Evolutionary conservation across 768 basidiomycete genomes (phyloP).

Genomic region (Kwoniella botswanensis): DNA sequence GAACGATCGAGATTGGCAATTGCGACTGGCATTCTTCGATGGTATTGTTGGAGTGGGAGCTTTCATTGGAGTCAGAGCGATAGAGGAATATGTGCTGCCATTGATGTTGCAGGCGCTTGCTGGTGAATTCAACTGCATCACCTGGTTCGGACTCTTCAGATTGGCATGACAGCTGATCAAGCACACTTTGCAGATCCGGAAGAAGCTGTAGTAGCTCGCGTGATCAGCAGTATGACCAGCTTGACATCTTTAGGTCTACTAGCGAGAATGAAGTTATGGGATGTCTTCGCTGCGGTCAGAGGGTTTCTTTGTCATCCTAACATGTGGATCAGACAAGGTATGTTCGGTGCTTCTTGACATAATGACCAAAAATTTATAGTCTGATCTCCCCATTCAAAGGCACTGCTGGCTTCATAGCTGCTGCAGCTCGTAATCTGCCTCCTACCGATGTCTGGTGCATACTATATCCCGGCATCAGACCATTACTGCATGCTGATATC

Average conservation of each 20-base stretch:
- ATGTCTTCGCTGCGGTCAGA: slow-evolving; percentile 83
- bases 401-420: slow-evolving; percentile 83
- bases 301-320: slow-evolving; percentile 93
- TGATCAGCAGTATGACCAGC: slow-evolving; percentile 82
- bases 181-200: slow-evolving; percentile 73
- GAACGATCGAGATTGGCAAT: slow-evolving; percentile 83
- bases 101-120: slow-evolving; percentile 94
- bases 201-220: slow-evolving; percentile 89
- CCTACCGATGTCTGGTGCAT: slow-evolving; percentile 96
- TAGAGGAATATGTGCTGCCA: slow-evolving; percentile 97
- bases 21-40: slow-evolving; percentile 91
- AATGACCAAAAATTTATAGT: no score
- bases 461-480: slow-evolving; percentile 84
- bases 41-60: slow-evolving; percentile 94
- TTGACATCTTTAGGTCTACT: slow-evolving; percentile 88
- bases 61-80: slow-evolving; percentile 84
- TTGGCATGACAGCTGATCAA: slow-evolving; percentile 19
- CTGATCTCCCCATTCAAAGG: slow-evolving; percentile 61
- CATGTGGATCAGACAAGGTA: slow-evolving; percentile 90
- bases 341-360: slow-evolving; percentile 8
- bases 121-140: slow-evolving; percentile 63
- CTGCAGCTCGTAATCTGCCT: slow-evolving; percentile 80
- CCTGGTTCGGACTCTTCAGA: neutral
- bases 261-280: slow-evolving; percentile 84
- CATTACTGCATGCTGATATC: slow-evolving; percentile 84